Evolutionary conservation across 495 filamentous ascomycete species (phyloP).

Genomic region (Lentithecium fluviatile): DNA sequence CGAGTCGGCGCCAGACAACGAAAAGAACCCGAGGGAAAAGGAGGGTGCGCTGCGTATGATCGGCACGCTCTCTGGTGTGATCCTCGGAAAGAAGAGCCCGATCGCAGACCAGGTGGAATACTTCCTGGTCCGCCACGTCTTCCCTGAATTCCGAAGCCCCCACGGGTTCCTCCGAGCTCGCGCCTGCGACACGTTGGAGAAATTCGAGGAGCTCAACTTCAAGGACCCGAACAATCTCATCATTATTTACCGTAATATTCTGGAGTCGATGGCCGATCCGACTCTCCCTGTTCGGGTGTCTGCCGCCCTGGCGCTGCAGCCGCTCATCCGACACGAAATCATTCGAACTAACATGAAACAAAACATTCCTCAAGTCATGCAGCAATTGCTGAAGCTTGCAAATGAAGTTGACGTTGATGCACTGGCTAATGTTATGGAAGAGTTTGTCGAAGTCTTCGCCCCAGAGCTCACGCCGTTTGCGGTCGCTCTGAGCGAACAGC

Average conservation of each 20-base stretch:
- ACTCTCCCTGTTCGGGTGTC: slow-evolving; percentile 91
- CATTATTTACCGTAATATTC: slow-evolving; percentile 91
- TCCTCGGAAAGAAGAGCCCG: slow-evolving; percentile 95
- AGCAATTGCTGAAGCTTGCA: slow-evolving; percentile 91
- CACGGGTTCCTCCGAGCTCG: slow-evolving; percentile 93
- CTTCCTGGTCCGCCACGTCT: slow-evolving; percentile 96
- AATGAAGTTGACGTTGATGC: slow-evolving; percentile 96
- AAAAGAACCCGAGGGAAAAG: slow-evolving; percentile 91
- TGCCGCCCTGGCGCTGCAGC: slow-evolving; percentile 90
- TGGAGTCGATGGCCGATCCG: slow-evolving; percentile 92
- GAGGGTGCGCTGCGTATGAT: slow-evolving; percentile 98
- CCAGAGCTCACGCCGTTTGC: slow-evolving; percentile 94
- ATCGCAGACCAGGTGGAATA: slow-evolving; percentile 98
- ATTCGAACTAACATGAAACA: slow-evolving; percentile 94
- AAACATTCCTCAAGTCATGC: slow-evolving; percentile 99
- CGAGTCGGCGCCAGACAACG: slow-evolving; percentile 75
- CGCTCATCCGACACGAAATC: slow-evolving; percentile 89
- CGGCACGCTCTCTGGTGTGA: slow-evolving; percentile 87
- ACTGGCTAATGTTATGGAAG: slow-evolving; percentile 98
- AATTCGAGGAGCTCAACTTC: slow-evolving; percentile 95
- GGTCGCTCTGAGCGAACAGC: slow-evolving; percentile 93
- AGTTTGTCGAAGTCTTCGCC: slow-evolving; percentile 98
- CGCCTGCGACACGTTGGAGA: slow-evolving; percentile 95
- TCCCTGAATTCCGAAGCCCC: slow-evolving; percentile 92
- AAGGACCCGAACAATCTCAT: slow-evolving; percentile 91